Base-by-base conservation (phyloP, 306 rosid genomes). In the Parietaria judaica region DNA sequence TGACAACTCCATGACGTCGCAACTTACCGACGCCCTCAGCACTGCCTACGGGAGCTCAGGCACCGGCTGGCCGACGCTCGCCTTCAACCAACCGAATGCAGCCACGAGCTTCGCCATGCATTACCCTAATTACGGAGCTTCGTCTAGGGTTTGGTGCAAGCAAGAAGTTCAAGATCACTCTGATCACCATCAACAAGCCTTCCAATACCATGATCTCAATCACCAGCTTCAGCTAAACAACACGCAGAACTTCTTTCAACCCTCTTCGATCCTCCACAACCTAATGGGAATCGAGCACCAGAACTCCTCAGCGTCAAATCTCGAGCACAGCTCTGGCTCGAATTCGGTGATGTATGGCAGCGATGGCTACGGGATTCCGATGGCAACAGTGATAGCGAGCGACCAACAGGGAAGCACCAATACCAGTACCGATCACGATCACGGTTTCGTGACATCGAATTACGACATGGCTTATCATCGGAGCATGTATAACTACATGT, bases 281-380 rank as follows among this genome's bases (percentile, higher is more conserved):
- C 70, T 83, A 2, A 71, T 77, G 76, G 74, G 71, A 7, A 70
- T 84, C 82, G 85, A 83, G 1, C 43, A 23, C 35, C 54, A 53
- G 31, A 23, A 23, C 31, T 23, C 31, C 31, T 23, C 31, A 2
- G 31, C 31, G 31, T 23, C 31, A 2, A 8, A 6, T 38, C 45
- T 69, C 73, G 89, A 88, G n/a, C 80, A 87, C 45, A 84, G 89
- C 63, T 81, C 91, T 3, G 85, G 83, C 1, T 76, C 85, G 14
- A 80, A 73, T 61, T 76, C 77, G 1, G 64, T 74, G 46, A 65
- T 80, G 50, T 81, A 79, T 57, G 66, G 54, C 11, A 38, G 15
- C 7, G 74, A 17, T 31, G 17, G 58, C n/a, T 79, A 84, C 58
- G 62, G 69, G 46, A 74, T 87, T 36, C 88, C 83, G 3, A 56